A percentile compares a stretch with the other conserved stretches of the same genome.
These are phyloP conservation scores for Iberis amara DNA, from an alignment of 441 rosid genomes.

Conservation along the genomic window DNA sequence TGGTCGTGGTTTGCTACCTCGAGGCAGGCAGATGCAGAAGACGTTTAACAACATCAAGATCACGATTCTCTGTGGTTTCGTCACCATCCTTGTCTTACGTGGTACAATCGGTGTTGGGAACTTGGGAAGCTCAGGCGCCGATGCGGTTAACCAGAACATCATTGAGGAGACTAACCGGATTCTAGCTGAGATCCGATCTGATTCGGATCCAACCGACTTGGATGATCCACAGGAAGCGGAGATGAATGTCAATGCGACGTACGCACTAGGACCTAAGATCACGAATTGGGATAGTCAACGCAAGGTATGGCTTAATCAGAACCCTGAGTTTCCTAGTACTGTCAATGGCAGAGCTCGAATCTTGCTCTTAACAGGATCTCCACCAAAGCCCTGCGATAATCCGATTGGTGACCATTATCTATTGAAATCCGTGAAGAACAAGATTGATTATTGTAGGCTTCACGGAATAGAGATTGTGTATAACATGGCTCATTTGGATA, in stretches of 20 bases:
- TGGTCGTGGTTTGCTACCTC: background rate
- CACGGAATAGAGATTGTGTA: constrained; percentile 90
- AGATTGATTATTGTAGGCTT: constrained; percentile 84
- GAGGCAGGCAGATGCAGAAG: background rate
- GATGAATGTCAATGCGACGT: background rate
- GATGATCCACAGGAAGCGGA: background rate
- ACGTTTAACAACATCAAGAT: background rate
- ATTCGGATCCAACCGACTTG: background rate
- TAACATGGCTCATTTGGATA: constrained; percentile 37
- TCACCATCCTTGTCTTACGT: background rate
- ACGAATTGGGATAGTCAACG: background rate
- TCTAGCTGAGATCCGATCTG: background rate
- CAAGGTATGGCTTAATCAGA: background rate
- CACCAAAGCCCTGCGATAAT: constrained; percentile 82
- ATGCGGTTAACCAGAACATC: background rate
- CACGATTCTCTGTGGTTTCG: background rate
- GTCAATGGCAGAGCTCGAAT: background rate
- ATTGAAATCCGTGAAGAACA: constrained; percentile 73
- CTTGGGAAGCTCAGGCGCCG: background rate
- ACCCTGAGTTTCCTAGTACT: background rate
- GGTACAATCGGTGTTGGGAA: background rate
- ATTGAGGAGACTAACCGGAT: background rate
- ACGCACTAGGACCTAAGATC: background rate
- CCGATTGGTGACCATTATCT: constrained; percentile 83
- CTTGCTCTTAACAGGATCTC: constrained; percentile 45